Evolutionary conservation across 179 eudicot species (phyloP), one percentile per base, ranked within the genome.

Genomic region (Nepenthes alata): DNA sequence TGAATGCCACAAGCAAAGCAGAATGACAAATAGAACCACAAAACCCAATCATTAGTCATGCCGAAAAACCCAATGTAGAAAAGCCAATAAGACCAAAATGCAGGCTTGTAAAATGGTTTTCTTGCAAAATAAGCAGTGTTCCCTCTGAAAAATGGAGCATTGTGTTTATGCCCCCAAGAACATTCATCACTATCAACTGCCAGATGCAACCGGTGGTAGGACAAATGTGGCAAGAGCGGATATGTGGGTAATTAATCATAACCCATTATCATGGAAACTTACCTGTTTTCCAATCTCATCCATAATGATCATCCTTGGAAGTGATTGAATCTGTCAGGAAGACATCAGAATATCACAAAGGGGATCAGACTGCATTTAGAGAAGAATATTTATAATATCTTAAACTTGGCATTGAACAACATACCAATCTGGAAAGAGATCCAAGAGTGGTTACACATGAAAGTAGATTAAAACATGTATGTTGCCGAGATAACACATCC

Each of bases 261-360:
- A 67, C 65, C 66, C 54, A 41, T 66, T 67, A 41, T 41, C 58
- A 49, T 39, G 48, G 54, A 41, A 59, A 78, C 85, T 74, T 63
- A 93, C 98, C 98, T 93, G 97, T 73, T 83, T 89, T 72, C 98
- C 98, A 64, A 93, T 93, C 70, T 93, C 98, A 66, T 93, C 98
- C 78, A 57, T 87, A 57, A 89, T 90, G 65, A 93, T 93, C 97
- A 93, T 93, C 76, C 98, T 82, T 60, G 98, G 97, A 76, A 93
- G 94, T 66, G 98, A 93, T 49, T 90, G 97, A 67, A 93, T 97
- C 98, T 93, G 87, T 65, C 81, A 58, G 59, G 49, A 78, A 58
- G 62, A 67, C 6, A 45, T 10, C 51, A 45, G 60, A 13, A 12
- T 50, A 34, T 5, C 37, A 3, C 16, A 53, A 5, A 13, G 38